Evolutionary conservation across 176 grass and related monocot species (phyloP), one percentile per base, ranked within the genome.

Genomic region (Musa beccarii): DNA sequence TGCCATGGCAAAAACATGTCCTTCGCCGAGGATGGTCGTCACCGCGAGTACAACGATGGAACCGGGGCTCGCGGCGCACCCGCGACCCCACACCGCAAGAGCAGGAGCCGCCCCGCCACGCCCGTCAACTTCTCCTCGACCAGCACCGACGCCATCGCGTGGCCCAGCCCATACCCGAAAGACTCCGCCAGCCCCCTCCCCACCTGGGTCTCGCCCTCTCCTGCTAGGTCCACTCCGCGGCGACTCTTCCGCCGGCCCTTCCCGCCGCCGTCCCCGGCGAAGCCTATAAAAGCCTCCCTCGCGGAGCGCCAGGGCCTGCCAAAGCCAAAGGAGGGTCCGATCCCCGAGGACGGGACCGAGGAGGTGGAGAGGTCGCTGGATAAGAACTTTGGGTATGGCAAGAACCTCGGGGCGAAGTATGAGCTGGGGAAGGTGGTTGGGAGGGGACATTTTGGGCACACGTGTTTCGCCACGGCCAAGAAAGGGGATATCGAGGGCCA

Each of bases 381-480:
- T 63, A 76, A 76, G 56, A 76, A 7, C 59, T 76, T 77, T n/a
- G 75, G 75, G n/a, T 77, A 77, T 9, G 57, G n/a, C 9, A 77
- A 52, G 59, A 77, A 77, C 59, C 65, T 77, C 53, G 59, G 75
- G 34, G 59, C 75, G 10, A 77, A 52, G 59, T 77, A 77, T 52
- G 59, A 77, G 10, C 75, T 77, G n/a, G 59, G 57, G 34, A 53
- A 49, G 75, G 75, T 53, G n/a, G 59, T 77, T 23, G 75, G 75
- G 9, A 21, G 59, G 34, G 75, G 75, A 9, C 75, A 77, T 77
- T 77, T 77, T 10, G 75, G 75, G 75, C 19, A 77, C 55, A 77
- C 75, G 4, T 77, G 75, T 21, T 77, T 22, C 4, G 75, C 75
- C 75, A 77, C 75, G 1, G 57, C 59, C 3, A 77, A 52, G 61